Base-by-base conservation (phyloP, 352 stramenopile genomes). In the Pythium monospermum region DNA sequence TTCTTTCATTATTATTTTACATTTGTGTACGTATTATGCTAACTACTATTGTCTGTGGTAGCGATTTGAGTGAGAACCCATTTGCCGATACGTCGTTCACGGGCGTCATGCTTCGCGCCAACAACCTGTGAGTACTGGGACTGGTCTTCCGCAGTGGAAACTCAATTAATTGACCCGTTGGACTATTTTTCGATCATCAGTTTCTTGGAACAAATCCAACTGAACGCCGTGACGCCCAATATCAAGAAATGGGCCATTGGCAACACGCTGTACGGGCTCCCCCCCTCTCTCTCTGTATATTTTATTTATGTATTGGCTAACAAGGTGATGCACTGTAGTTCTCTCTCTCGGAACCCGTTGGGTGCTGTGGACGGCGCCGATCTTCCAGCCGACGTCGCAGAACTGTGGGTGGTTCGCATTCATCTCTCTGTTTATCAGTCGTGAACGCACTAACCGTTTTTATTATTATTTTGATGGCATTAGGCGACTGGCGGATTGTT, bases 41-140 rank as follows among this genome's bases (percentile, higher is more conserved):
- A 12, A 42, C 18, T 45, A 12, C 32, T 23, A 47, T 3, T 49
- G 7, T 23, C 2, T 22, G 19, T 27, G 31, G 18, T 36, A 66
- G 58, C 35, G 58, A 66, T 28, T 33, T 66, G 15, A 66, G 58
- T 40, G 31, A 54, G 19, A 66, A 66, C 38, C 51, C 44, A 1
- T 53, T 66, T 21, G 25, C 22, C 11, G 46, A 52, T 10, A 33
- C 18, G 6, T 39, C 50, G 1, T 61, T 66, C 26, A 11, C 10
- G 4, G 48, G 37, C 15, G 47, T 61, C 31, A 56, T 53, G 37
- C 32, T 66, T 22, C 49, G 50, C 15, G 43, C 39, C 18, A 56
- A 53, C 38, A 47, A 53, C 21, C n/a, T 65, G 57, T 65, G 26
- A n/a, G 57, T 50, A 2, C 13, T 35, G 10, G 2, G 4, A 22